A percentile compares a stretch with the other conserved stretches of the same genome.
Conservation (phyloP, 2,329 filamentous ascomycete species). For the Talaromyces sp. region DNA sequence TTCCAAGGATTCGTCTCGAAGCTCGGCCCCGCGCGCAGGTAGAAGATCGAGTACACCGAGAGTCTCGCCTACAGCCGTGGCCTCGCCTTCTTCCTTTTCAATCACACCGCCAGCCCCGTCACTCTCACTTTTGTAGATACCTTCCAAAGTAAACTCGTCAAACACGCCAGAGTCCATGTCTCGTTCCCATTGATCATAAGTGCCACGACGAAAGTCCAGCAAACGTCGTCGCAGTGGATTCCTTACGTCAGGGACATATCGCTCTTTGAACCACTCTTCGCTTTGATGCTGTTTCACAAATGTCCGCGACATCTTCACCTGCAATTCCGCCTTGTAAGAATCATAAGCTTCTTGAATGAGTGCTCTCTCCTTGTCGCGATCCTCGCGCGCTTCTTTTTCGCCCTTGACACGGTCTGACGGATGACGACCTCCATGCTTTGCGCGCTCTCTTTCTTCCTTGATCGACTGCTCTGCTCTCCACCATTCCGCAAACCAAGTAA, state of each 20-base stretch:
- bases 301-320: constrained; percentile 70
- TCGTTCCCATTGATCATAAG: constrained; percentile 81
- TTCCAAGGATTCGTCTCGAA: constrained; percentile 80
- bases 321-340: constrained; percentile 59
- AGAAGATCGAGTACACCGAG: constrained; percentile 87
- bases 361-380: constrained; percentile 56
- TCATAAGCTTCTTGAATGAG: constrained; percentile 62
- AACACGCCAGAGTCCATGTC: constrained; percentile 81
- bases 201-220: constrained; percentile 69
- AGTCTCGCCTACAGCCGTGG: constrained; percentile 84
- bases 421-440: constrained; percentile 53
- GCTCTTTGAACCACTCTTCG: constrained; percentile 97
- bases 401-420: constrained; percentile 52
- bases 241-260: constrained; percentile 78
- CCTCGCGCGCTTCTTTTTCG: constrained; percentile 57
- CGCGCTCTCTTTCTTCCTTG: constrained; percentile 58
- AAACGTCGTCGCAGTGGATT: constrained; percentile 69
- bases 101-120: constrained; percentile 78
- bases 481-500: constrained; percentile 64
- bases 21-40: constrained; percentile 73
- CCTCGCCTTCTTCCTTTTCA: constrained; percentile 94
- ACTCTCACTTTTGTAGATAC: constrained; percentile 86
- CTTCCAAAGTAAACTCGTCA: constrained; percentile 91
- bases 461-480: constrained; percentile 59
- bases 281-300: constrained; percentile 91